Conservation (phyloP, 371 early-diverging fungal species). For the Mortierella sp. region DNA sequence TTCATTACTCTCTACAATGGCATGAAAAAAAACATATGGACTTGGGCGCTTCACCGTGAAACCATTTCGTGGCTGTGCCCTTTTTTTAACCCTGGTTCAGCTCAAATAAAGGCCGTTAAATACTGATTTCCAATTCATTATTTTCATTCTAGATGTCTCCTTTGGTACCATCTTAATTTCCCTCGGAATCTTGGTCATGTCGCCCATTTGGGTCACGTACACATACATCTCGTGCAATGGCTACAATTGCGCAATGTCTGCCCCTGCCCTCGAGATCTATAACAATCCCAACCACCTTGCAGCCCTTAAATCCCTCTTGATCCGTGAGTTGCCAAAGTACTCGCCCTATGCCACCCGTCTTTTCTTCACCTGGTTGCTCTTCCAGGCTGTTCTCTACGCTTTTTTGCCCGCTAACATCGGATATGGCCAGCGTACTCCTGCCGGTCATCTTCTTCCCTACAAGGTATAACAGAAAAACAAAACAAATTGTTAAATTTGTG, state of each 20-base stretch:
- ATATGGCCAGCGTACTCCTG: conserved; percentile 86
- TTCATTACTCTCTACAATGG: not conserved
- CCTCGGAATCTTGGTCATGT: conserved; percentile 64
- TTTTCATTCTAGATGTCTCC: conserved; percentile 61
- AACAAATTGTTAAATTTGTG: not conserved
- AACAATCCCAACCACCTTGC: conserved; percentile 34
- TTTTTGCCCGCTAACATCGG: conserved; percentile 77
- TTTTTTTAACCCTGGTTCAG: not conserved
- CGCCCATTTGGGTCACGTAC: conserved; percentile 76
- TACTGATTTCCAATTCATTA: not conserved
- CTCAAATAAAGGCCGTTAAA: not conserved
- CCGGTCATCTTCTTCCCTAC: conserved; percentile 80
- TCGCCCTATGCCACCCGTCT: conserved; percentile 65
- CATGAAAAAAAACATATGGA: not conserved
- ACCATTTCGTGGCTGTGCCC: conserved; percentile 1
- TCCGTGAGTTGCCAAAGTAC: conserved; percentile 57
- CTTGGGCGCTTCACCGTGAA: not conserved
- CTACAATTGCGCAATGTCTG: conserved; percentile 73
- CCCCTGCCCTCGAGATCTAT: conserved; percentile 63
- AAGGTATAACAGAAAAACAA: conserved; percentile 50
- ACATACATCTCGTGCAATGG: conserved; percentile 74
- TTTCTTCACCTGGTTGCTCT: conserved; percentile 74
- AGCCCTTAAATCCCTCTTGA: conserved; percentile 35
- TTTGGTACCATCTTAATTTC: conserved; percentile 63
- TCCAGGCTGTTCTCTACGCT: conserved; percentile 77